These are phyloP conservation scores for Kluyveromyces lactis DNA, from an alignment of 805 yeast genomes.

Conservation along the genomic window DNA sequence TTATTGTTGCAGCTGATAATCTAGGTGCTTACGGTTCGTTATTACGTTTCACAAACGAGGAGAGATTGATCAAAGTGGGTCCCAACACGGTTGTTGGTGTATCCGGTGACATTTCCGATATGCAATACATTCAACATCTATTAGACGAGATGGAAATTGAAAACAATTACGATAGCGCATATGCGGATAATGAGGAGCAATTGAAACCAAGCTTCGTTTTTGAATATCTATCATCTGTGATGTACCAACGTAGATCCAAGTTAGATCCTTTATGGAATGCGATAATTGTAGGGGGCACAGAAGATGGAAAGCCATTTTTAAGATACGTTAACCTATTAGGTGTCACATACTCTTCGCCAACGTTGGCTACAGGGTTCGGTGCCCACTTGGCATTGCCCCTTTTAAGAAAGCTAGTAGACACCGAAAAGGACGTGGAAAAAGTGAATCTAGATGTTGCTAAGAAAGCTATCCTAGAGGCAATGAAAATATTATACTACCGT, in stretches of 20 bases:
- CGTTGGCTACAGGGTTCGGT: slow-evolving; percentile 95
- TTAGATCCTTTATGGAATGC: slow-evolving; percentile 98
- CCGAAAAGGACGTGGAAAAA: slow-evolving; percentile 64
- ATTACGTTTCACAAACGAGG: slow-evolving; percentile 75
- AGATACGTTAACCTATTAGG: slow-evolving; percentile 88
- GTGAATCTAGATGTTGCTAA: slow-evolving; percentile 70
- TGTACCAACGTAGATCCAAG: slow-evolving; percentile 83
- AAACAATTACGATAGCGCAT: slow-evolving; percentile 61
- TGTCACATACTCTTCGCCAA: slow-evolving; percentile 78
- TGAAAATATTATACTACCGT: slow-evolving; percentile 92
- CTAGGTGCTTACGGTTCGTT: slow-evolving; percentile 90
- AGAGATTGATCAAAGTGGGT: slow-evolving; percentile 81
- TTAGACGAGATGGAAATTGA: slow-evolving; percentile 74
- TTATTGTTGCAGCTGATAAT: slow-evolving; percentile 91
- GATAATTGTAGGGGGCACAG: slow-evolving; percentile 81
- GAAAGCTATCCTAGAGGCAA: slow-evolving; percentile 67
- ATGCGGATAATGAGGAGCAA: slow-evolving; percentile 41
- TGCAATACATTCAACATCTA: slow-evolving; percentile 70
- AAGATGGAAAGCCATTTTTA: slow-evolving; percentile 62
- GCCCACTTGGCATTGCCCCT: slow-evolving; percentile 90
- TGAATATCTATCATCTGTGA: slow-evolving; percentile 74
- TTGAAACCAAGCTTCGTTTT: slow-evolving; percentile 83
- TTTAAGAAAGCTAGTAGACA: slow-evolving; percentile 73
- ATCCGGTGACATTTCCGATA: slow-evolving; percentile 90
- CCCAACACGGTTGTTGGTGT: slow-evolving; percentile 82